These are phyloP conservation scores for Curvularia eragrostidis DNA, from an alignment of 2,329 filamentous ascomycete species.

Conservation along the genomic window DNA sequence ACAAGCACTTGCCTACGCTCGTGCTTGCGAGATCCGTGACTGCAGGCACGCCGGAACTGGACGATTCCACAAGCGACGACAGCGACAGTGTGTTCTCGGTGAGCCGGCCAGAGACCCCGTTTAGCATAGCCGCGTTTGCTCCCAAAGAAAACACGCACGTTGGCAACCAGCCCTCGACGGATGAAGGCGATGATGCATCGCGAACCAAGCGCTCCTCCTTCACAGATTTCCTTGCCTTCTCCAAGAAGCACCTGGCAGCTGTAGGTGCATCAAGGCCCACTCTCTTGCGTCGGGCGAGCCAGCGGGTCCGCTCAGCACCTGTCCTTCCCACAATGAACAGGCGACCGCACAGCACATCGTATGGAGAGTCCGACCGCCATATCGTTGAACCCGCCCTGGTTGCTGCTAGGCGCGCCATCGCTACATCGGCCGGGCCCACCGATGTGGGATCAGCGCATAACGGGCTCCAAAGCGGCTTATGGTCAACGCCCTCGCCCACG, in stretches of 20 bases:
- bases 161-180: slow-evolving; percentile 26
- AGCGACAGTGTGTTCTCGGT: slow-evolving; percentile 50
- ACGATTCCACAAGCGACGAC: slow-evolving; percentile 48
- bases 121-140: slow-evolving; percentile 40
- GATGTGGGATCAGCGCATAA: slow-evolving; percentile 19
- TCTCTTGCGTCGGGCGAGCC: slow-evolving; percentile 40
- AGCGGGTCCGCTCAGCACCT: slow-evolving; percentile 44
- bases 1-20: slow-evolving; percentile 56
- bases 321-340: slow-evolving; percentile 48
- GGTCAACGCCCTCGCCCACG: slow-evolving; percentile 37
- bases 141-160: slow-evolving; percentile 29
- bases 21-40: slow-evolving; percentile 54
- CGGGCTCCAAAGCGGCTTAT: slow-evolving; percentile 15
- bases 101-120: slow-evolving; percentile 50
- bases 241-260: slow-evolving; percentile 47
- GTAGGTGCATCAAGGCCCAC: slow-evolving; percentile 34
- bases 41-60: slow-evolving; percentile 42
- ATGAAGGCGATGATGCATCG: slow-evolving; percentile 34
- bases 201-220: slow-evolving; percentile 57
- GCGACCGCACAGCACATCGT: slow-evolving; percentile 45
- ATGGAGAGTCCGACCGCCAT: slow-evolving; percentile 50
- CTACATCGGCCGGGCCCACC: slow-evolving; percentile 34
- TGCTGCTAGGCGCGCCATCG: slow-evolving; percentile 39
- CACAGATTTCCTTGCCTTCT: slow-evolving; percentile 52
- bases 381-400: slow-evolving; percentile 38